Evolutionary conservation across 441 rosid genomes (phyloP).

Genomic region (Arabidopsis lyrata): DNA sequence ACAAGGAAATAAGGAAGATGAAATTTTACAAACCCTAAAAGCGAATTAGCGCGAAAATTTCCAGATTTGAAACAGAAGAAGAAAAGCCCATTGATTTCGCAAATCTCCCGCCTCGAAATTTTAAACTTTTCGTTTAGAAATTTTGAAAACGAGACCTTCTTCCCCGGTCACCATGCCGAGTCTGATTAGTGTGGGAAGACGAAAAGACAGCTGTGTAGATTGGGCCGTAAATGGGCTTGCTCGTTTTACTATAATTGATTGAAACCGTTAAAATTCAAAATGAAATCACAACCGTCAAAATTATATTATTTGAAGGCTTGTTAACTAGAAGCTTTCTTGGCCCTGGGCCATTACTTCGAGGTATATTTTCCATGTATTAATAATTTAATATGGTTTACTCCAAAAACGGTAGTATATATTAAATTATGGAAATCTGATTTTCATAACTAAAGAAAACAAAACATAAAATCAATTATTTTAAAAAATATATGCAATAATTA

Average conservation of each 20-base stretch:
- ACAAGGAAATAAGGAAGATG: background rate
- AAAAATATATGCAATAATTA: no score
- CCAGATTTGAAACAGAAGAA: background rate
- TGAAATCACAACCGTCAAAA: background rate
- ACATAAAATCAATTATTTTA: no score
- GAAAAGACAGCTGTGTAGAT: background rate
- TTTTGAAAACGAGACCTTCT: background rate
- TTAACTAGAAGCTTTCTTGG: background rate
- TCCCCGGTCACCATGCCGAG: constrained; percentile 7
- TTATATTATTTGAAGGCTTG: background rate
- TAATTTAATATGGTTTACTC: background rate
- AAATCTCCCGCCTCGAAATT: constrained; percentile 36
- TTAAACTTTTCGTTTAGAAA: constrained; percentile 20
- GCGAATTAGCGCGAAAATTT: background rate
- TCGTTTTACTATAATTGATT: background rate
- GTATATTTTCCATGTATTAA: background rate
- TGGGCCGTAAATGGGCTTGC: constrained; percentile 20
- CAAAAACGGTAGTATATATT: background rate
- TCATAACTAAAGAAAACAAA: no score
- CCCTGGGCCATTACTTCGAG: constrained; percentile 7
- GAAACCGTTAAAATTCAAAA: background rate
- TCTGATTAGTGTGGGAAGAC: background rate
- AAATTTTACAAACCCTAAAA: constrained; percentile 23
- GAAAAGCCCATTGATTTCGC: background rate
- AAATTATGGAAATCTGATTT: background rate